Percentiles rank a stretch among this genome's conserved stretches.
phyloP scores from a whole-genome alignment of 2,329 filamentous ascomycete species.

The Colletotrichum horii region DNA sequence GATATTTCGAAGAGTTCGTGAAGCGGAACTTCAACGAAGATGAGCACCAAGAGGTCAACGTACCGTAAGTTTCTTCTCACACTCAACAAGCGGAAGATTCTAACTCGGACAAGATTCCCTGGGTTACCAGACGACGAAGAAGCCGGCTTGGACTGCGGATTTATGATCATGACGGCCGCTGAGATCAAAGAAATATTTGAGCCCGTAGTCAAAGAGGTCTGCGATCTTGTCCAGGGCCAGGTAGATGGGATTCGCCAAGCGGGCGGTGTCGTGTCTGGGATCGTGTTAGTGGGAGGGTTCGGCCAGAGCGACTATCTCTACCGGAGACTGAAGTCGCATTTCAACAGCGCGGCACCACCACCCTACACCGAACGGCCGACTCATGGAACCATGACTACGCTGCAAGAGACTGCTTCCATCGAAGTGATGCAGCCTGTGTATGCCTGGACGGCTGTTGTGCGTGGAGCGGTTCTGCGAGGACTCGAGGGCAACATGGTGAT shows the following conservation, averaged over 20 bases:
- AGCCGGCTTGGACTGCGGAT: conserved; percentile 76
- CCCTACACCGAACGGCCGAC: conserved; percentile 75
- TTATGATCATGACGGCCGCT: conserved; percentile 72
- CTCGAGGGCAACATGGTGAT: conserved; percentile 82
- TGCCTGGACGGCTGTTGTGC: conserved; percentile 81
- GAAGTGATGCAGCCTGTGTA: conserved; percentile 85
- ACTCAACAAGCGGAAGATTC: not conserved
- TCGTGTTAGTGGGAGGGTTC: conserved; percentile 82
- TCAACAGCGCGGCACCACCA: conserved; percentile 62
- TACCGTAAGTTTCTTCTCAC: conserved; percentile 58
- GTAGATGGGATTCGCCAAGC: conserved; percentile 67
- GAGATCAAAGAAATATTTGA: conserved; percentile 78
- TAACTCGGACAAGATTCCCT: conserved; percentile 58
- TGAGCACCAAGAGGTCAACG: conserved; percentile 77
- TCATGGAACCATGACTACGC: conserved; percentile 56
- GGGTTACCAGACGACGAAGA: conserved; percentile 79
- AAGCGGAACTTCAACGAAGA: conserved; percentile 85
- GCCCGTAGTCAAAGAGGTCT: conserved; percentile 74
- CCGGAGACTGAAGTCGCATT: conserved; percentile 72
- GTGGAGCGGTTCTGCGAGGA: conserved; percentile 77
- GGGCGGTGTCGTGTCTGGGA: conserved; percentile 71
- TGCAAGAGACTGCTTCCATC: conserved; percentile 61
- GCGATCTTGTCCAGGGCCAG: conserved; percentile 71
- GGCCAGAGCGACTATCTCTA: conserved; percentile 81
- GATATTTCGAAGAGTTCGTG: conserved; percentile 85